phyloP scores from a whole-genome alignment of 192 early-diverging fungal genomes.

The Globomyces pollinis-pini region DNA sequence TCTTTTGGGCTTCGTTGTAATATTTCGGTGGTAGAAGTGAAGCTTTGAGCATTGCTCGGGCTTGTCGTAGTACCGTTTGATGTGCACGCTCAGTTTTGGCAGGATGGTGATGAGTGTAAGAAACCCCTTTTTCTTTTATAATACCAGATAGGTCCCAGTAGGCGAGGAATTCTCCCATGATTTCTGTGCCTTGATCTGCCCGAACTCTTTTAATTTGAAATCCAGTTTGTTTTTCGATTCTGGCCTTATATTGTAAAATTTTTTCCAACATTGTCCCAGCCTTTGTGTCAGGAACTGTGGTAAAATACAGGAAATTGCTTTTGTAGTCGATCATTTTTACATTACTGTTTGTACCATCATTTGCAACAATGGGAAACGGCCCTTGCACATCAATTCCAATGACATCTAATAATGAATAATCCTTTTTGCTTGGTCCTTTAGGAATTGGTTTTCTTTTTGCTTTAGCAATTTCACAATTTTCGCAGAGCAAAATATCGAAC shows the following conservation, averaged over 20 bases:
- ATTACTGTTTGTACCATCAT: background rate
- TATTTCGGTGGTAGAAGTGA: background rate
- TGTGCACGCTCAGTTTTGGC: background rate
- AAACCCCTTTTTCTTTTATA: background rate
- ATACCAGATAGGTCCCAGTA: background rate
- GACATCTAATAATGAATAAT: no score
- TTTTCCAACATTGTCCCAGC: background rate
- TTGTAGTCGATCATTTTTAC: background rate
- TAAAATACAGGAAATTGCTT: background rate
- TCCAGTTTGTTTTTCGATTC: background rate
- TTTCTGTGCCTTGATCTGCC: background rate
- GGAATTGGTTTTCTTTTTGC: no score
- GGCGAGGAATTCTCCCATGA: background rate
- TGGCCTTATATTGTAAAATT: background rate
- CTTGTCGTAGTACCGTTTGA: background rate
- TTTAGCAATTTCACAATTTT: no score
- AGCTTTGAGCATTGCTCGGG: background rate
- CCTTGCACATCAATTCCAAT: no score
- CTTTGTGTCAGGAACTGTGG: background rate
- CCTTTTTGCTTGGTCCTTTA: no score
- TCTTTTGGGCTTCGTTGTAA: background rate
- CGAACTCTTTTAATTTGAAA: background rate
- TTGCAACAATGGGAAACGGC: no score
- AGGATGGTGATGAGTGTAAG: background rate
- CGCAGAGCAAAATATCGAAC: no score